These are phyloP conservation scores for Colletotrichum lini DNA, from an alignment of 2,329 filamentous ascomycete species.

Conservation along the genomic window DNA sequence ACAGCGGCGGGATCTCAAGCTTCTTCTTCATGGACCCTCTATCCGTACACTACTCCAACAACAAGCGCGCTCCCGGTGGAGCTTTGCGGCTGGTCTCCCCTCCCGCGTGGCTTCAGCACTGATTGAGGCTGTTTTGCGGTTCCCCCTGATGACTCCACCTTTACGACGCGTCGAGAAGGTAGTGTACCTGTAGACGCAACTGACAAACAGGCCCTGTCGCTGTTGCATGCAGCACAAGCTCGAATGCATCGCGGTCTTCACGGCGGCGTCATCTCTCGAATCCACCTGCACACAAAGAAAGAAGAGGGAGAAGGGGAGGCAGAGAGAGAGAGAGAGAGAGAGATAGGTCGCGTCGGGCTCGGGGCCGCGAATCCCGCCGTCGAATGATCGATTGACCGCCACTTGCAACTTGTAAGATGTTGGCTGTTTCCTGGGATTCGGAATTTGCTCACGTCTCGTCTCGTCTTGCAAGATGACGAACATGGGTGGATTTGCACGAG, in stretches of 20 bases:
- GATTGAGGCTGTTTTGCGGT: constrained; percentile 41
- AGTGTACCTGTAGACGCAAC: constrained; percentile 3
- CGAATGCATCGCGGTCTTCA: background rate
- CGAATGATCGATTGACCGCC: constrained; percentile 30
- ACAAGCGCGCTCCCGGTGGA: constrained; percentile 38
- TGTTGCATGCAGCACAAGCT: background rate
- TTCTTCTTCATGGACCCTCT: constrained; percentile 38
- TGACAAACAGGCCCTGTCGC: background rate
- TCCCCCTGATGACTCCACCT: constrained; percentile 36
- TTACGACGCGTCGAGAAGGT: constrained; percentile 17
- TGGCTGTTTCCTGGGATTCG: constrained; percentile 19
- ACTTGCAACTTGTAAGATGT: constrained; percentile 32
- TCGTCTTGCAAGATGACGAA: constrained; percentile 24
- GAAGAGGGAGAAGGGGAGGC: no score
- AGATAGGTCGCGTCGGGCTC: constrained; percentile 17
- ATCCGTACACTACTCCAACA: constrained; percentile 37
- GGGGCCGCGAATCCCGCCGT: constrained; percentile 8
- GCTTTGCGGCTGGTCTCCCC: constrained; percentile 31
- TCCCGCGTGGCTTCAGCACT: constrained; percentile 38
- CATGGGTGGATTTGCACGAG: constrained; percentile 34
- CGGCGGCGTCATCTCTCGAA: constrained; percentile 16
- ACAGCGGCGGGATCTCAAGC: constrained; percentile 38
- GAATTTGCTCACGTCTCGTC: background rate
- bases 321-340: no score
- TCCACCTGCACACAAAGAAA: background rate